These are phyloP conservation scores for Tolypocladium pustulatum DNA, from an alignment of 2,329 filamentous ascomycete genomes.

Conservation along the genomic window DNA sequence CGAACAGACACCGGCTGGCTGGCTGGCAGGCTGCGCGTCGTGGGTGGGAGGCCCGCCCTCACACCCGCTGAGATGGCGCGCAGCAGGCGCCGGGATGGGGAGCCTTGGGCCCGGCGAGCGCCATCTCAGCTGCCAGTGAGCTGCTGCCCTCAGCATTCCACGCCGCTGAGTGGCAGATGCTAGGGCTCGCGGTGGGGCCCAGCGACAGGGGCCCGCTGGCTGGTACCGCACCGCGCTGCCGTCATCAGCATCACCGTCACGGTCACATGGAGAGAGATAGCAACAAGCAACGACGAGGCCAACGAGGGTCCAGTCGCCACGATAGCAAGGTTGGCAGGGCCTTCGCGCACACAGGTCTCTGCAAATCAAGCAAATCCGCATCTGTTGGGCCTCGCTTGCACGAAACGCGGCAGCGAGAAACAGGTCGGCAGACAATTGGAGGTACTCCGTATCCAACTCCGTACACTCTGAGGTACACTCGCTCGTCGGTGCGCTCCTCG, in stretches of 20 bases:
- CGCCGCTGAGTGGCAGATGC: conserved; percentile 7
- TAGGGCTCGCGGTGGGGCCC: background rate
- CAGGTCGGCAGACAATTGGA: background rate
- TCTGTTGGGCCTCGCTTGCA: background rate
- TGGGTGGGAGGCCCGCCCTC: background rate
- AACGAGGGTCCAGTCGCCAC: background rate
- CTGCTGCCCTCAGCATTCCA: conserved; percentile 5
- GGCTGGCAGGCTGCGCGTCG: background rate
- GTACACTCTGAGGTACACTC: too few species aligned
- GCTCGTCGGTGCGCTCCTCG: background rate
- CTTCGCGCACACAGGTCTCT: background rate
- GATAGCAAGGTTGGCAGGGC: background rate
- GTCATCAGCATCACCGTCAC: background rate
- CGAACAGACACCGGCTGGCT: background rate
- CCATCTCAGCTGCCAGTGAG: background rate
- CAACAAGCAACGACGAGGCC: background rate
- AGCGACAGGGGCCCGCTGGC: background rate
- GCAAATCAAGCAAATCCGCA: background rate
- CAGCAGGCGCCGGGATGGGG: background rate
- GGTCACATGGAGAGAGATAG: background rate
- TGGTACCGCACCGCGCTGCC: background rate
- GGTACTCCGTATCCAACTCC: background rate
- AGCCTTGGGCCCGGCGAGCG: background rate
- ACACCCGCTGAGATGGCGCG: background rate
- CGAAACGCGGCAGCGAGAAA: background rate